Evolutionary conservation across 2,329 filamentous ascomycete genomes (phyloP).

Genomic region (Teratosphaeria epicoccoides): DNA sequence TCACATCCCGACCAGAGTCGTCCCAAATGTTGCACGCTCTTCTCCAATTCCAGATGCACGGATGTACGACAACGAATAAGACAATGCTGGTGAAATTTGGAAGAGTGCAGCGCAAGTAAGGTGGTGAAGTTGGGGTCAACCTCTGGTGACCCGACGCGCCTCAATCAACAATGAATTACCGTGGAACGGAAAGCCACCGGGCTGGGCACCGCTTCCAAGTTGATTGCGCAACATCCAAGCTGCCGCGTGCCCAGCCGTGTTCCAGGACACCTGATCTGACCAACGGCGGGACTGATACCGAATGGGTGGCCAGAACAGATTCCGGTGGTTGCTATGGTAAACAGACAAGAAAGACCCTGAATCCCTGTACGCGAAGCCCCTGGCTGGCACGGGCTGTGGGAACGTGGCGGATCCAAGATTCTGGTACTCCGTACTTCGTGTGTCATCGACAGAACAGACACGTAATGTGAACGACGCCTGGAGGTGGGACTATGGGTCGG

Average conservation of each 20-base stretch:
- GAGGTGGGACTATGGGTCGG: too few relatives aligned
- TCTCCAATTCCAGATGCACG: background rate
- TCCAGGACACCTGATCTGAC: background rate
- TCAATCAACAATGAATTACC: background rate
- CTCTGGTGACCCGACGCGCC: background rate
- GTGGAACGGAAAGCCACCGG: background rate
- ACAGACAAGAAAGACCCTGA: background rate
- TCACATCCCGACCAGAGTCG: background rate
- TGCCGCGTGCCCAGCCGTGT: background rate
- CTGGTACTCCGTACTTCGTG: background rate
- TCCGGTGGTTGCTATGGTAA: background rate
- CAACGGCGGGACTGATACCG: background rate
- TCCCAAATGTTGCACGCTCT: background rate
- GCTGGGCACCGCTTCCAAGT: background rate
- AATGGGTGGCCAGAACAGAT: background rate
- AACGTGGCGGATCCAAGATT: background rate
- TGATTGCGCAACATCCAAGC: slow-evolving; percentile 1
- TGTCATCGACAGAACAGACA: background rate
- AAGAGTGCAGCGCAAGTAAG: background rate
- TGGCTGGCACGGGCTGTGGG: too few relatives aligned
- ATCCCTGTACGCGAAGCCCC: background rate
- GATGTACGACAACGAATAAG: background rate
- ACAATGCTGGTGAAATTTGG: background rate
- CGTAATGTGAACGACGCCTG: too few relatives aligned
- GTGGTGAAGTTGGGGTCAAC: background rate